A percentile compares a stretch with the other conserved stretches of the same genome.
Evolutionary conservation across 1,284 basidiomycete species (phyloP).

Genomic region (Pholiota adiposa): DNA sequence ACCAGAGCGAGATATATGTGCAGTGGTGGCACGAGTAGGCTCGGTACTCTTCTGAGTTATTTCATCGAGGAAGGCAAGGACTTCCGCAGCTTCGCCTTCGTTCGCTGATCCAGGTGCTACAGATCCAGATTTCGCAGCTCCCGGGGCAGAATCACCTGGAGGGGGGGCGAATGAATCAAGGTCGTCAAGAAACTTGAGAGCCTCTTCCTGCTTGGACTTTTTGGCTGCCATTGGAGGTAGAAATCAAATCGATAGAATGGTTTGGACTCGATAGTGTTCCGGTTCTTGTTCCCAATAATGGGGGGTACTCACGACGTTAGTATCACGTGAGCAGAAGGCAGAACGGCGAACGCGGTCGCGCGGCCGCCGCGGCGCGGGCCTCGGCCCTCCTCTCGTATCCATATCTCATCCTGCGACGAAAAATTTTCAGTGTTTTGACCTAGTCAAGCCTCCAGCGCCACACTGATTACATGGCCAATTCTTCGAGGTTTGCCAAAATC

Average conservation of each 20-base stretch:
- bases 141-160: constrained; percentile 24
- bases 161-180: constrained; percentile 75
- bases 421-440: too few relatives aligned
- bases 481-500: too few relatives aligned
- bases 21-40: constrained; percentile 61
- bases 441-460: too few relatives aligned
- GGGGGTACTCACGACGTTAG: background rate
- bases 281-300: constrained; percentile 4
- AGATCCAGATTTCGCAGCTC: constrained; percentile 25
- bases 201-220: constrained; percentile 89
- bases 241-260: constrained; percentile 3
- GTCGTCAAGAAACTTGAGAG: constrained; percentile 87
- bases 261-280: background rate
- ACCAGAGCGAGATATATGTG: constrained; percentile 65
- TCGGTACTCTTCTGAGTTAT: constrained; percentile 89
- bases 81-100: constrained; percentile 72
- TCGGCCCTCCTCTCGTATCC: too few relatives aligned
- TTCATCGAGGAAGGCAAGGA: constrained; percentile 92
- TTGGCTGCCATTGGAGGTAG: constrained; percentile 49
- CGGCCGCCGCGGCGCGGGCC: too few relatives aligned
- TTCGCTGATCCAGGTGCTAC: constrained; percentile 32
- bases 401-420: too few relatives aligned
- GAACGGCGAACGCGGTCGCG: too few relatives aligned
- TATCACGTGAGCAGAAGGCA: background rate
- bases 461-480: too few relatives aligned